Conservation (phyloP, 805 yeast species). For the Kregervanrija fluxuum region DNA sequence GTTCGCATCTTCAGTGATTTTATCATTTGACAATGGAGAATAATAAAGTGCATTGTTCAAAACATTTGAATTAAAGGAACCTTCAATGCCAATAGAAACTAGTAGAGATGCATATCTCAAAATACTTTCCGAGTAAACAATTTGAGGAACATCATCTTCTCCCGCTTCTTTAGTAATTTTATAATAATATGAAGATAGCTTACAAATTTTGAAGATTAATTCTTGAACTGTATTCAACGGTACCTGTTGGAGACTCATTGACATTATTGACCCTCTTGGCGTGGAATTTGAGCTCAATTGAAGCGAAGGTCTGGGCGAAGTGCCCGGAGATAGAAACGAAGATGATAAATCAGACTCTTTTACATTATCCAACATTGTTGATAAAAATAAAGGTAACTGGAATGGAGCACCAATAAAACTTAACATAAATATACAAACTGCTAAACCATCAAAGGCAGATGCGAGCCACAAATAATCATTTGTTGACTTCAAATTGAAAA, state of each 20-base stretch:
- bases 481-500: conserved; percentile 46
- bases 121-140: conserved; percentile 67
- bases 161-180: conserved; percentile 45
- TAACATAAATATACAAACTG: conserved; percentile 55
- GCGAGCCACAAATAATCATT: conserved; percentile 86
- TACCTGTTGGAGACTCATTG: conserved; percentile 10
- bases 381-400: conserved; percentile 34
- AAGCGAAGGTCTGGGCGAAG: conserved; percentile 45
- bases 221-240: conserved; percentile 26
- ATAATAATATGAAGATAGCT: conserved; percentile 36
- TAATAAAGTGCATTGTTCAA: conserved; percentile 40
- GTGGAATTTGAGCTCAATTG: conserved; percentile 17
- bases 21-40: conserved; percentile 12
- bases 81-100: conserved; percentile 43
- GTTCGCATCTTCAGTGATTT: conserved; percentile 3
- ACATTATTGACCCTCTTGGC: conserved; percentile 5
- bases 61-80: conserved; percentile 36
- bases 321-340: conserved; percentile 24
- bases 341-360: conserved; percentile 18
- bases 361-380: conserved; percentile 17
- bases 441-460: conserved; percentile 77
- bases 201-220: conserved; percentile 31
- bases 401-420: conserved; percentile 48
- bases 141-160: conserved; percentile 76
- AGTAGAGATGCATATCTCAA: conserved; percentile 58